Percentiles rank a stretch among this genome's conserved stretches.
Evolutionary conservation across 78 protist genomes (phyloP).

Genomic region (Tieghemostelium lacteum): DNA sequence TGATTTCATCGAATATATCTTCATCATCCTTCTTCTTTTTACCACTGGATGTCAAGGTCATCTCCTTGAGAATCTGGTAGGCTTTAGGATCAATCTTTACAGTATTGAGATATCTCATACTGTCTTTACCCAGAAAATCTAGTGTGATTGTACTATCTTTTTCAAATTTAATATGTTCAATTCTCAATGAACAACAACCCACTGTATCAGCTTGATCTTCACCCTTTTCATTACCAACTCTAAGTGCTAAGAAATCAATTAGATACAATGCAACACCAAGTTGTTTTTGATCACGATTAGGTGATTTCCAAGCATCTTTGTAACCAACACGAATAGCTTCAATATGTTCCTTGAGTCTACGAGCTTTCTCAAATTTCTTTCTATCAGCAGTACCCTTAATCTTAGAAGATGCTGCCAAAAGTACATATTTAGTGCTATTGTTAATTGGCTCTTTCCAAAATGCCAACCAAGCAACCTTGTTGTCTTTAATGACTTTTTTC

Average conservation of each 20-base stretch:
- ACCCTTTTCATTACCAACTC: conserved; percentile 98
- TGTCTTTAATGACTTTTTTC: conserved; percentile 86
- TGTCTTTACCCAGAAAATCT: conserved; percentile 99
- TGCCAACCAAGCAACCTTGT: conserved; percentile 98
- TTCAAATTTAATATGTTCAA: conserved; percentile 93
- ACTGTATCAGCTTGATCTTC: conserved; percentile 99
- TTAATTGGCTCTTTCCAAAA: conserved; percentile 93
- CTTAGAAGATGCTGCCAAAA: conserved; percentile 85
- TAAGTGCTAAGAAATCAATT: conserved; percentile 97
- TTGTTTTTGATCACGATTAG: conserved; percentile 75
- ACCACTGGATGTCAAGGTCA: not conserved
- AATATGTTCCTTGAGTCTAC: conserved; percentile 91
- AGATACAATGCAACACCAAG: conserved; percentile 93
- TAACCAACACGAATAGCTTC: conserved; percentile 88
- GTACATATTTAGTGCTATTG: conserved; percentile 90
- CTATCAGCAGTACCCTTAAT: conserved; percentile 95
- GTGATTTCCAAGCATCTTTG: conserved; percentile 5
- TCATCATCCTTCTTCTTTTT: conserved; percentile 75
- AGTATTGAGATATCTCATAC: conserved; percentile 91
- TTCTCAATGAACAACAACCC: conserved; percentile 98
- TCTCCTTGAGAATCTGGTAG: conserved; percentile 22
- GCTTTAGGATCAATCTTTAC: conserved; percentile 78
- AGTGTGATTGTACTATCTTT: conserved; percentile 67
- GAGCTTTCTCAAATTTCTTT: conserved; percentile 96
- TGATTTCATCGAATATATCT: conserved; percentile 87